Evolutionary conservation across 768 basidiomycete species (phyloP).

Genomic region (Phlegmacium glaucopus): DNA sequence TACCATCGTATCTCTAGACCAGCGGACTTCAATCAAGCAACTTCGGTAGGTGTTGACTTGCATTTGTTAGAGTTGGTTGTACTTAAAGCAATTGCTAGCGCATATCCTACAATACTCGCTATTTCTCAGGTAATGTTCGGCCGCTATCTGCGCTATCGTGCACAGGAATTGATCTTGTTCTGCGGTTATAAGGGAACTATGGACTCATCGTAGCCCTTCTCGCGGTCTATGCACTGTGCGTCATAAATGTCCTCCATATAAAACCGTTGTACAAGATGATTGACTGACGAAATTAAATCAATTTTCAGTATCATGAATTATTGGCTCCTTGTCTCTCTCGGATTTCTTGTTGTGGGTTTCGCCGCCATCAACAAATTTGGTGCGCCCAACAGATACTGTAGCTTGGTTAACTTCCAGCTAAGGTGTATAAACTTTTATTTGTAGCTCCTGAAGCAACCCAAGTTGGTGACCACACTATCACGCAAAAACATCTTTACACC

Average conservation of each 20-base stretch:
- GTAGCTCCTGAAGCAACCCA: slow-evolving; percentile 84
- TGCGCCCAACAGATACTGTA: slow-evolving; percentile 24
- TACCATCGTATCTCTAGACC: slow-evolving; percentile 80
- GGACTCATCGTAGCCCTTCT: slow-evolving; percentile 70
- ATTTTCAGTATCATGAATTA: slow-evolving; percentile 69
- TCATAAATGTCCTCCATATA: background rate
- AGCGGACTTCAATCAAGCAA: slow-evolving; percentile 75
- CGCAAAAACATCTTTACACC: slow-evolving; percentile 87
- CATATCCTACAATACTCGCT: slow-evolving; percentile 92
- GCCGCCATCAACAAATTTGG: slow-evolving; percentile 86
- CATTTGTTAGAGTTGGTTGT: background rate
- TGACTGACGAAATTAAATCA: background rate
- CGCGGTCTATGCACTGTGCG: slow-evolving; percentile 83
- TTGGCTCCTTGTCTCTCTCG: slow-evolving; percentile 77
- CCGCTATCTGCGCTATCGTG: background rate
- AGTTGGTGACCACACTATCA: slow-evolving; percentile 75
- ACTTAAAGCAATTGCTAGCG: slow-evolving; percentile 44
- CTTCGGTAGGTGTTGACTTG: slow-evolving; percentile 51
- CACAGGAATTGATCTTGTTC: background rate
- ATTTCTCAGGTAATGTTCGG: slow-evolving; percentile 62
- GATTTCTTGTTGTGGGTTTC: slow-evolving; percentile 91
- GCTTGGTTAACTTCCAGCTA: background rate
- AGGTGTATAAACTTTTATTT: background rate
- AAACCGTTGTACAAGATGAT: background rate
- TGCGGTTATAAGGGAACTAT: slow-evolving; percentile 71